Evolutionary conservation across 495 filamentous ascomycete genomes (phyloP), one percentile per base, ranked within the genome.

Genomic region (Neohortaea acidophila): DNA sequence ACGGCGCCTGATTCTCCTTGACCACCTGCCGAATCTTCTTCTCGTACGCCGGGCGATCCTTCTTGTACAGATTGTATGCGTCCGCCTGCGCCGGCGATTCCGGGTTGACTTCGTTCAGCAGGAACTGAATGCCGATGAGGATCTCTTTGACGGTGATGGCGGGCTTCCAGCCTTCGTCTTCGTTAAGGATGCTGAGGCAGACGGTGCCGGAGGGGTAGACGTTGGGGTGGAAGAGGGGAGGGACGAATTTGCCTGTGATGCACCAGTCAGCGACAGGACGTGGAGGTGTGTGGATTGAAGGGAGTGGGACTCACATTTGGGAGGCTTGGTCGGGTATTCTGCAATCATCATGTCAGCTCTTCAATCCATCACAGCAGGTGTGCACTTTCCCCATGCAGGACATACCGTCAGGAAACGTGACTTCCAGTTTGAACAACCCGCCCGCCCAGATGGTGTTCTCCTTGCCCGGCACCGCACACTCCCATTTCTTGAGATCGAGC

Each of bases 241-340:
- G 89, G 1, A 76, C 69, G 51, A 99, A 99, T 73, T 94, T 94
- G 76, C 87, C 87, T 96, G 51, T 13, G 2, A 27, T 8, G 8
- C 24, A n/a, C n/a, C n/a, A 27, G 24, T 27, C 7, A 8, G 7
- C 24, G 8, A 27, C 7, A n/a, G 24, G 7, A n/a, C 7, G 29
- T 9, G 29, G 29, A 32, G 29, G 29, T 9, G 29, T 8, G 29
- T 9, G 29, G 7, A 17, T 8, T 8, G 29, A 6, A 15, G 29
- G 13, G 19, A 9, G 13, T 21, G 15, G n/a, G n/a, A n/a, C 39
- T 35, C 72, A 94, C 89, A 99, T 61, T 99, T 99, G 0, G 89
- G 89, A 20, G 89, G 89, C 57, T 99, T 99, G 31, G 89, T 96
- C 21, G 89, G 89, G 59, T 99, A 99, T 54, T 99, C 89, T 97